Conservation (phyloP, 148 eudicot genomes). For the Linanthus parryae region DNA sequence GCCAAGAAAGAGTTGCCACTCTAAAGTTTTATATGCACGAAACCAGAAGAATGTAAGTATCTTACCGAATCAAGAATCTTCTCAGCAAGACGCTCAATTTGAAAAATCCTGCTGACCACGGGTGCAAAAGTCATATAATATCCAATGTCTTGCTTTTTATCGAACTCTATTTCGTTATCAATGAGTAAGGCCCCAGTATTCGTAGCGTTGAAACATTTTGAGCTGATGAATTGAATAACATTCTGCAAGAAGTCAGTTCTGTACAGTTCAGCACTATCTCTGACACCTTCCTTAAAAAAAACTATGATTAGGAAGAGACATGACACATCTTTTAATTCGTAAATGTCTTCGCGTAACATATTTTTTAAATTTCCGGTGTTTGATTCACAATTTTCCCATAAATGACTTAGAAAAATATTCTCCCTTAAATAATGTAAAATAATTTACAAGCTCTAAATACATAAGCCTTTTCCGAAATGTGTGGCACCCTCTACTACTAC, state of each 20-base stretch:
- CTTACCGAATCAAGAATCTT: conserved; percentile 72
- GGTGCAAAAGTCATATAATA: conserved; percentile 70
- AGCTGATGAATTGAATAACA: conserved; percentile 58
- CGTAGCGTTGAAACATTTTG: conserved; percentile 72
- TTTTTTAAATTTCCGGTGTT: no score
- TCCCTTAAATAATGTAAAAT: no score
- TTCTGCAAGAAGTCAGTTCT: conserved; percentile 54
- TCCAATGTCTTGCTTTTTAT: conserved; percentile 51
- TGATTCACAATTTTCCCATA: no score
- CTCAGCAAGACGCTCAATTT: conserved; percentile 84
- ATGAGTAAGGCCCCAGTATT: conserved; percentile 63
- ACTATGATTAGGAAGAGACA: no score
- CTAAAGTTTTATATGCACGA: no score
- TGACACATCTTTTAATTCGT: no score
- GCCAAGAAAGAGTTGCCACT: no score
- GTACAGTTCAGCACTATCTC: conserved; percentile 75
- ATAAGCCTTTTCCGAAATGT: no score
- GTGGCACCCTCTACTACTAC: no score
- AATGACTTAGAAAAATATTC: no score
- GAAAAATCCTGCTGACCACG: conserved; percentile 68
- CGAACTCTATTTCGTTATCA: conserved; percentile 79
- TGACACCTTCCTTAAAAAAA: conserved; percentile 66
- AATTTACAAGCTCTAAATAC: no score
- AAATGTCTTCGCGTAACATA: no score
- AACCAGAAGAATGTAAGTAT: conserved; percentile 1